Evolutionary conservation across 2,329 filamentous ascomycete genomes (phyloP).

Genomic region (Sporothrix luriei): DNA sequence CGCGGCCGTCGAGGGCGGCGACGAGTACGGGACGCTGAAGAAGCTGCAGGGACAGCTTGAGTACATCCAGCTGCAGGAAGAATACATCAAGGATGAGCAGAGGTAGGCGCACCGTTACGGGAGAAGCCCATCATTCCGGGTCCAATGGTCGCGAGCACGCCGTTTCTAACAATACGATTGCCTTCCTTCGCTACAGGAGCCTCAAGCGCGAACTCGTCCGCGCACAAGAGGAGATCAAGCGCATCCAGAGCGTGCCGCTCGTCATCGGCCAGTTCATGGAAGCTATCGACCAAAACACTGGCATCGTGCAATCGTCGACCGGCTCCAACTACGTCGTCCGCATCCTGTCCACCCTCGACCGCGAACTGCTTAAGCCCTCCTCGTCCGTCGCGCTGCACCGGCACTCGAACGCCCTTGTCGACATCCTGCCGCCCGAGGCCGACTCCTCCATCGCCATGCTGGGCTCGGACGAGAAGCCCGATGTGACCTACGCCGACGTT

Average conservation of each 20-base stretch:
- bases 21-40: slow-evolving; percentile 95
- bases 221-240: slow-evolving; percentile 98
- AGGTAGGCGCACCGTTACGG: slow-evolving; percentile 56
- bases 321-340: slow-evolving; percentile 99
- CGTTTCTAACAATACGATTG: slow-evolving; percentile 18
- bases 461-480: slow-evolving; percentile 93
- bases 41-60: slow-evolving; percentile 95
- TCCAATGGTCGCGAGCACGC: neutral
- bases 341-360: slow-evolving; percentile 96
- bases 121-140: neutral
- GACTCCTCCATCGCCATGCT: slow-evolving; percentile 99
- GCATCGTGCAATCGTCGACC: slow-evolving; percentile 97
- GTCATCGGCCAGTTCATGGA: slow-evolving; percentile 99
- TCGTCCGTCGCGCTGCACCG: slow-evolving; percentile 97
- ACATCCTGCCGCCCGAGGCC: slow-evolving; percentile 97
- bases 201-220: slow-evolving; percentile 95
- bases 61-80: slow-evolving; percentile 98
- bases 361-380: slow-evolving; percentile 95
- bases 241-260: slow-evolving; percentile 95
- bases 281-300: slow-evolving; percentile 98
- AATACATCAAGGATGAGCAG: slow-evolving; percentile 99
- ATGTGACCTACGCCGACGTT: slow-evolving; percentile 96
- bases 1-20: slow-evolving; percentile 74
- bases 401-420: slow-evolving; percentile 97
- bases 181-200: slow-evolving; percentile 59